Evolutionary conservation across 202 grass and related monocot species (phyloP).

Genomic region (Digitaria exilis): DNA sequence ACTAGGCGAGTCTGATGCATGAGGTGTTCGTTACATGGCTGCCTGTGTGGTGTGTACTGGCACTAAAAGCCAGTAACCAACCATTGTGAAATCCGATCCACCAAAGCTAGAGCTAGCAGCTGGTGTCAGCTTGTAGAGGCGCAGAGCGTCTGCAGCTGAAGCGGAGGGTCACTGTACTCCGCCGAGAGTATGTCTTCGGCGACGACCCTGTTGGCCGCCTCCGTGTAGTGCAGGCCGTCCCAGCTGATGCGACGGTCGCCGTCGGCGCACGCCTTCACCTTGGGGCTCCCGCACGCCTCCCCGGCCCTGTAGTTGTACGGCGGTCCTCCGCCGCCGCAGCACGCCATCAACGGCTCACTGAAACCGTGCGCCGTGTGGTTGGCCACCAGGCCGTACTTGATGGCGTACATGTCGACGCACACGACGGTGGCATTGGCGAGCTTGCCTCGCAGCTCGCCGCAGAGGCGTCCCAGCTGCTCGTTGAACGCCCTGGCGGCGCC

Average conservation of each 20-base stretch:
- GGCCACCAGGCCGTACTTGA: constrained; percentile 61
- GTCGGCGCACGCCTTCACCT: constrained; percentile 45
- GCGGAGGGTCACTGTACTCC: constrained; percentile 28
- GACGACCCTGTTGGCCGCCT: constrained; percentile 47
- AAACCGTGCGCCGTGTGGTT: constrained; percentile 53
- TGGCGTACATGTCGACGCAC: constrained; percentile 54
- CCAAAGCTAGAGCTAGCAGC: not conserved
- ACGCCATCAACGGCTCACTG: constrained; percentile 51
- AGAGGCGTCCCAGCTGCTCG: constrained; percentile 29
- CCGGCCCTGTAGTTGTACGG: constrained; percentile 48
- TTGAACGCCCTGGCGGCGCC: constrained; percentile 52
- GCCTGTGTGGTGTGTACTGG: not conserved
- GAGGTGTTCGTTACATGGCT: not conserved
- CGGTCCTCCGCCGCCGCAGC: constrained; percentile 46
- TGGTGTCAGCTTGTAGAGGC: not conserved
- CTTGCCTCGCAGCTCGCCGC: constrained; percentile 35
- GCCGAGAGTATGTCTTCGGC: constrained; percentile 53
- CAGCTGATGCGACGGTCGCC: constrained; percentile 38
- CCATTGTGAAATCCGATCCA: no score
- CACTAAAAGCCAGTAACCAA: no score
- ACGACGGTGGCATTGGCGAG: constrained; percentile 42
- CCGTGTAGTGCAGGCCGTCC: constrained; percentile 56
- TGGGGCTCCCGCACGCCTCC: constrained; percentile 46
- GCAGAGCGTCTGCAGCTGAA: constrained; percentile 26
- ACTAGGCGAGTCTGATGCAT: not conserved